These are phyloP conservation scores for Nyctanthes arbortristis DNA, from an alignment of 257 asterid genomes.

Conservation along the genomic window DNA sequence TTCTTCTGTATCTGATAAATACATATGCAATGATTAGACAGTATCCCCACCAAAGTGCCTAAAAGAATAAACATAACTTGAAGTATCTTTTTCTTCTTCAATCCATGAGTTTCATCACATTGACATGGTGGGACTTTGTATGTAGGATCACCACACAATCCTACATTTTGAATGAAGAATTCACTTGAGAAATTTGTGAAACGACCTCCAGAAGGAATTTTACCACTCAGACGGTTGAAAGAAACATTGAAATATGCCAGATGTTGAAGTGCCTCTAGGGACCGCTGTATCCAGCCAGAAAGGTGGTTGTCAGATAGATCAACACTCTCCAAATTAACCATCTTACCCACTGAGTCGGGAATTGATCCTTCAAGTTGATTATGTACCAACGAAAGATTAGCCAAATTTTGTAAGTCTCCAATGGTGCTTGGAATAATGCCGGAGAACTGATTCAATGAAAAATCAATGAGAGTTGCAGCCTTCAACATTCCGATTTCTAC, in stretches of 20 bases:
- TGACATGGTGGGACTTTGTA: slow-evolving; percentile 30
- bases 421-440: slow-evolving; percentile 22
- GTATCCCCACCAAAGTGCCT: not conserved
- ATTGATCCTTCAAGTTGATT: slow-evolving; percentile 28
- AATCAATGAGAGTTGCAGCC: slow-evolving; percentile 4
- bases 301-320: slow-evolving; percentile 36
- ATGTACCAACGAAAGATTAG: slow-evolving; percentile 21
- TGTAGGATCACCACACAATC: slow-evolving; percentile 31
- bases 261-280: slow-evolving; percentile 25
- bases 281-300: slow-evolving; percentile 29
- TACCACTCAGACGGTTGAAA: slow-evolving; percentile 29
- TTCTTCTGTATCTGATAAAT: not conserved
- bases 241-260: slow-evolving; percentile 30
- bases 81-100: not conserved
- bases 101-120: not conserved
- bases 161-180: slow-evolving; percentile 27
- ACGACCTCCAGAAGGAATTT: slow-evolving; percentile 30
- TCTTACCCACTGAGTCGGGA: slow-evolving; percentile 13
- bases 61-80: not conserved
- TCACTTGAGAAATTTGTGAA: slow-evolving; percentile 24
- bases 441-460: slow-evolving; percentile 26
- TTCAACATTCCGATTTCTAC: slow-evolving; percentile 23
- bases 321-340: slow-evolving; percentile 24
- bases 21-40: not conserved
- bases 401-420: slow-evolving; percentile 11